A percentile compares a stretch with the other conserved stretches of the same genome.
phyloP scores from a whole-genome alignment of 2,329 filamentous ascomycete genomes.

The Orbilia javanica region DNA sequence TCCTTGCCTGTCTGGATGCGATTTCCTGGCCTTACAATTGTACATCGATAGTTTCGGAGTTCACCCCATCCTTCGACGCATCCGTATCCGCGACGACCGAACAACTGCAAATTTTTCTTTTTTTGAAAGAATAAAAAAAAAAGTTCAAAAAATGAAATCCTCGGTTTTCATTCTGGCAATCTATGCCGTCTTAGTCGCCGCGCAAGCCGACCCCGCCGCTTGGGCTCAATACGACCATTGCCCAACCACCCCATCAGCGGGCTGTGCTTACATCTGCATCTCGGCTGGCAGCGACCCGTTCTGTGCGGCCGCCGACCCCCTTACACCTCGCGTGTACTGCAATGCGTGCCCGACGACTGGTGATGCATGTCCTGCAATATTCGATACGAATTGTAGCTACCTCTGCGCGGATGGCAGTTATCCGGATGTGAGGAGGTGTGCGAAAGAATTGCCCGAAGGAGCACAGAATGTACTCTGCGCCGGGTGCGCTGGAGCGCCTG shows the following conservation, averaged over 20 bases:
- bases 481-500: background rate
- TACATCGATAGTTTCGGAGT: background rate
- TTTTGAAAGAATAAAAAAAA: background rate
- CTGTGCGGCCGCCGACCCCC: background rate
- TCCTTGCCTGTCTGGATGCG: background rate
- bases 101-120: too few relatives aligned
- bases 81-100: background rate
- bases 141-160: background rate
- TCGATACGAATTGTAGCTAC: background rate
- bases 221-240: conserved; percentile 23
- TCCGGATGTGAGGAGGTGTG: background rate
- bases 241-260: conserved; percentile 1
- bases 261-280: conserved; percentile 16
- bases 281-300: conserved; percentile 6
- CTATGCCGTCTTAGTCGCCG: background rate
- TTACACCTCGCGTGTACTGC: conserved; percentile 11
- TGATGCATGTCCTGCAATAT: background rate
- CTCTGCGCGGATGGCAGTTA: background rate
- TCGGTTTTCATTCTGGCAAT: background rate
- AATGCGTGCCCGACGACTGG: conserved; percentile 5
- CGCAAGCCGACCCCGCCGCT: conserved; percentile 3
- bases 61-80: background rate
- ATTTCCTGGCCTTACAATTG: background rate
- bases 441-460: background rate
- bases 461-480: conserved; percentile 15